Base-by-base conservation (phyloP, 2,329 filamentous ascomycete species). In the Scedosporium apiospermum region DNA sequence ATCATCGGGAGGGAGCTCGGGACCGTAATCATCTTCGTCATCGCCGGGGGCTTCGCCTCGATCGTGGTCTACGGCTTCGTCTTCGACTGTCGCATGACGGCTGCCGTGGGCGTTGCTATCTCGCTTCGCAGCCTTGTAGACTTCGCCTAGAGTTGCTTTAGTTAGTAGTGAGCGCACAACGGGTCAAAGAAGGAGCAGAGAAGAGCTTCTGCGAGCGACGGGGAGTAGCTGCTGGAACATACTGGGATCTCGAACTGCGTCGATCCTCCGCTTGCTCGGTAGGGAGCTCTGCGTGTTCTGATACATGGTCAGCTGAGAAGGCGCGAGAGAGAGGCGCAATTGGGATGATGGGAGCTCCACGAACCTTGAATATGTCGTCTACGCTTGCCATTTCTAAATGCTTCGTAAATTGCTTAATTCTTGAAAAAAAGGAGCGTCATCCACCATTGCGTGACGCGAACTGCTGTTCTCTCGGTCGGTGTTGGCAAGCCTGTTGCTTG, bases 201-300 rank as follows among this genome's bases (percentile, higher is more conserved):
- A n/a, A 42, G 10, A 49, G 34, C 34, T 38, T 38, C 12, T 12
- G 34, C 34, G 10, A 23, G 23, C 23, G 23, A 3, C 23, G 3
- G 23, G 23, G 23, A 3, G 23, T 3, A 23, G 23, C 23, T 23
- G 23, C 23, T 23, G 23, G 51, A 57, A 74, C 82, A 66, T 71
- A 88, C 85, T 86, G 65, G 85, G 84, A 72, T 88, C 84, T 69
- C 79, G 79, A 65, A 85, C 73, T 18, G 82, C 78, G 64, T 88
- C 85, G 62, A 86, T 75, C 73, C 87, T 88, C 68, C 86, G 81
- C 72, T 89, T 89, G 75, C 79, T 81, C 62, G 78, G 72, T 9
- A 14, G 5, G 23, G 59, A 38, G 16, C 46, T 26, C 59, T 61
- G 46, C 18, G 58, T 23, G 42, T 49, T 44, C 26, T 49, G 9